Evolutionary conservation across 371 early-diverging fungal species (phyloP).

Genomic region (Syncephalastrum monosporum): DNA sequence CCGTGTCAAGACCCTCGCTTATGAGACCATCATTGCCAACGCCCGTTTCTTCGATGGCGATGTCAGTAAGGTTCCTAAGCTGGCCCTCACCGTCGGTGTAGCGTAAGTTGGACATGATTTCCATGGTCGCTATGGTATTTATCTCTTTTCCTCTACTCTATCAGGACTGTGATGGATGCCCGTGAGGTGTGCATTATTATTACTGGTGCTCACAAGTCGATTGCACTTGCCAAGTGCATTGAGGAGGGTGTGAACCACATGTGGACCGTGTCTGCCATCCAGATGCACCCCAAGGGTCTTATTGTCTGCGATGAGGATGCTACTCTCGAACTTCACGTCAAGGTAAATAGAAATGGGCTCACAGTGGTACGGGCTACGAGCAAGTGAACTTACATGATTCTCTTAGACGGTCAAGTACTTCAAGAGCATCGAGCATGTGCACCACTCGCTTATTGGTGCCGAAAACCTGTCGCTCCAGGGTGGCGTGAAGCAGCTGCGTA

Average conservation of each 20-base stretch:
- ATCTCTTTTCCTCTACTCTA: no score
- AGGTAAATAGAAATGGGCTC: conserved; percentile 13
- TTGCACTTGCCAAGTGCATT: conserved; percentile 77
- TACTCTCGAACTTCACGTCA: conserved; percentile 79
- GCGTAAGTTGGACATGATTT: conserved; percentile 45
- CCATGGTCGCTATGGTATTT: no score
- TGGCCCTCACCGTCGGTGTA: conserved; percentile 71
- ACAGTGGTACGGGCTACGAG: no score
- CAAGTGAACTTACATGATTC: background rate
- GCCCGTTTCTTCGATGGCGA: conserved; percentile 73
- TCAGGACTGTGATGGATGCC: conserved; percentile 77
- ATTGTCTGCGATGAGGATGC: conserved; percentile 87
- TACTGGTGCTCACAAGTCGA: conserved; percentile 73
- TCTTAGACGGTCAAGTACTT: conserved; percentile 82
- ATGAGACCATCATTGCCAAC: conserved; percentile 73
- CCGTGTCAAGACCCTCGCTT: conserved; percentile 70
- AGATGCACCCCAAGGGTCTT: conserved; percentile 76
- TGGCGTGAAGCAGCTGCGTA: conserved; percentile 19
- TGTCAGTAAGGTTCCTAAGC: conserved; percentile 67
- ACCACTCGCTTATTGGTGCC: conserved; percentile 75
- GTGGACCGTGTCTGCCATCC: conserved; percentile 88
- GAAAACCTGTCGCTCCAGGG: conserved; percentile 83
- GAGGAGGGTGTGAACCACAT: conserved; percentile 82
- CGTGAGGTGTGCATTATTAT: conserved; percentile 82
- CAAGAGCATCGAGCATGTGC: conserved; percentile 88